phyloP scores from a whole-genome alignment of 371 early-diverging fungal genomes.

The Syncephalastrum sp. region DNA sequence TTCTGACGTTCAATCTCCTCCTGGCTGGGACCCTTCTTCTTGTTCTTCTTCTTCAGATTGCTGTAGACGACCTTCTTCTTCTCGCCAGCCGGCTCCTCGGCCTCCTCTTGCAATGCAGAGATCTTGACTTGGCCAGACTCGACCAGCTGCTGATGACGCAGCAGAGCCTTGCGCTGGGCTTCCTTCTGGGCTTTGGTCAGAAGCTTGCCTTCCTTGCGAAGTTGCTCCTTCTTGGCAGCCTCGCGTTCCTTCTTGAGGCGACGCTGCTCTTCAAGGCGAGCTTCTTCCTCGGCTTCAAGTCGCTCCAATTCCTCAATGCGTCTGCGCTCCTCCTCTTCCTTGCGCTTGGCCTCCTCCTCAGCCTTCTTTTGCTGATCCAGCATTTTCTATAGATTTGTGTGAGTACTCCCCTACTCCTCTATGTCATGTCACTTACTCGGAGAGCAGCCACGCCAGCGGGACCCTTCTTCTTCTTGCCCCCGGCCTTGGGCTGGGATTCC shows the following conservation, averaged over 20 bases:
- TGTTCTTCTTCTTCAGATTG: slow-evolving; percentile 42
- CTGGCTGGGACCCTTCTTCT: slow-evolving; percentile 33
- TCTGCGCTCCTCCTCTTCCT: slow-evolving; percentile 38
- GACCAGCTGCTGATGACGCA: slow-evolving; percentile 78
- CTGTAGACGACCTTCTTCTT: slow-evolving; percentile 60
- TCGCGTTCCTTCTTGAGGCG: slow-evolving; percentile 42
- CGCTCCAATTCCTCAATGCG: slow-evolving; percentile 48
- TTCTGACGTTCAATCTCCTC: slow-evolving; percentile 43
- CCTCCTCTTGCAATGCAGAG: slow-evolving; percentile 61
- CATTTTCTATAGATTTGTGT: slow-evolving; percentile 34
- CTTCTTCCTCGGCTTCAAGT: slow-evolving; percentile 43
- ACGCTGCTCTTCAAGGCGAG: slow-evolving; percentile 46
- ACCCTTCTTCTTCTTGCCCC: slow-evolving; percentile 41
- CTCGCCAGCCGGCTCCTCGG: slow-evolving; percentile 26
- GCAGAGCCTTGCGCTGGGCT: slow-evolving; percentile 72
- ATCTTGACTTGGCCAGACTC: slow-evolving; percentile 76
- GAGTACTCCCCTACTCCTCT: background rate
- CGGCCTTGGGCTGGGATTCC: slow-evolving; percentile 23
- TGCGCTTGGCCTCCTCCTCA: slow-evolving; percentile 46
- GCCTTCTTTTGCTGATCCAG: slow-evolving; percentile 52
- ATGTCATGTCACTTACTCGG: slow-evolving; percentile 30
- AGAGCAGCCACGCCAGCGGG: slow-evolving; percentile 48
- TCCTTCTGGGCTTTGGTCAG: slow-evolving; percentile 93
- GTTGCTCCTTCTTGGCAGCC: slow-evolving; percentile 79
- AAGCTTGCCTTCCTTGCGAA: slow-evolving; percentile 89